Conservation (phyloP, 1,139 yeast genomes). For the Suhomyces maxii region DNA sequence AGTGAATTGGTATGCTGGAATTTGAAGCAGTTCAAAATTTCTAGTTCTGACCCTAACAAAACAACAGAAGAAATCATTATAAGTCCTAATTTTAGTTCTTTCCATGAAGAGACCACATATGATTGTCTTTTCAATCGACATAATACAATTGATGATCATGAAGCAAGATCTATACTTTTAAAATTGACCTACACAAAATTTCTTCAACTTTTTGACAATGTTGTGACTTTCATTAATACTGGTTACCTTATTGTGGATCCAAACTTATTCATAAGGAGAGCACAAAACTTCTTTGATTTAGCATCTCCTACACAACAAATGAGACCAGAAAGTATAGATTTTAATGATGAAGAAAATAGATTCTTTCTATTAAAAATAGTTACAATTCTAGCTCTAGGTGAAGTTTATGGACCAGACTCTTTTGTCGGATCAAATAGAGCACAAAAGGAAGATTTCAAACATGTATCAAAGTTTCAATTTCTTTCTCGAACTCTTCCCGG, state of each 20-base stretch:
- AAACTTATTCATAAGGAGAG: conserved; percentile 16
- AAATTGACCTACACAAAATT: conserved; percentile 3
- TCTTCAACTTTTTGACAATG: conserved; percentile 14
- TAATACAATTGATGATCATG: background rate
- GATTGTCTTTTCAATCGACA: conserved; percentile 16
- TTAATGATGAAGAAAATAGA: conserved; percentile 8
- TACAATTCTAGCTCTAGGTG: conserved; percentile 25
- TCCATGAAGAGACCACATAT: conserved; percentile 25
- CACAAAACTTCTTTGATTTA: conserved; percentile 16
- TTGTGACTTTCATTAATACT: conserved; percentile 23
- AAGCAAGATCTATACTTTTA: background rate
- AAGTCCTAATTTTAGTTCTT: conserved; percentile 28
- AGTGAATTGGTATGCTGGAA: conserved; percentile 31
- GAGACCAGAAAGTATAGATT: conserved; percentile 1
- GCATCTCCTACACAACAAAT: conserved; percentile 7
- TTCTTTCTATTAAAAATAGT: conserved; percentile 24
- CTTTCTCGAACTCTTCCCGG: conserved; percentile 21
- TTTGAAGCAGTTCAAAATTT: conserved; percentile 20
- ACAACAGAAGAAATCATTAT: conserved; percentile 13
- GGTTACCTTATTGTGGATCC: conserved; percentile 30
- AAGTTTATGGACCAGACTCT: conserved; percentile 18
- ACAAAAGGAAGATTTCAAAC: background rate
- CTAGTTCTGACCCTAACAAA: conserved; percentile 9
- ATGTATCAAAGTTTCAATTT: background rate
- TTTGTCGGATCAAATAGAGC: conserved; percentile 8